Conservation (phyloP, 352 stramenopile species). For the Pythium phragmiticola region DNA sequence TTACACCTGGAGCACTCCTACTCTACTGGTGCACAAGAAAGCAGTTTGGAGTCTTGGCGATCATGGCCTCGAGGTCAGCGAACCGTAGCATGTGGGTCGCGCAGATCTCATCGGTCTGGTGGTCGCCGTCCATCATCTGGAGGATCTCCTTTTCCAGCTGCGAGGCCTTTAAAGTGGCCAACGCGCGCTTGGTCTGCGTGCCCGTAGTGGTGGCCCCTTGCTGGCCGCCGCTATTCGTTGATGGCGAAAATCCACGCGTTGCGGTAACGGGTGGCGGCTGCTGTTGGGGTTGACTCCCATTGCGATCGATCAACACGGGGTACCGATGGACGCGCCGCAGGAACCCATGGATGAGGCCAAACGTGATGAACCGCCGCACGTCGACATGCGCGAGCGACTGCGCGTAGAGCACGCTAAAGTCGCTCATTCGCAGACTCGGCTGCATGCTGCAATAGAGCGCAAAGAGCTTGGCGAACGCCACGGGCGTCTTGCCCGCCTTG, state of each 20-base stretch:
- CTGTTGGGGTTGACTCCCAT: constrained; percentile 24
- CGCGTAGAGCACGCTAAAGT: constrained; percentile 79
- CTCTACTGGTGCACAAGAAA: constrained; percentile 70
- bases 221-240: constrained; percentile 2
- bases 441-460: constrained; percentile 86
- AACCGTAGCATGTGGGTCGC: constrained; percentile 69
- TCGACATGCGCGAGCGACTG: constrained; percentile 73
- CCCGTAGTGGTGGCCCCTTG: background rate
- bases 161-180: constrained; percentile 38
- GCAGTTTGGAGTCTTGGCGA: constrained; percentile 66
- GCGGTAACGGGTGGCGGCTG: constrained; percentile 30
- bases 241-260: constrained; percentile 18
- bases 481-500: constrained; percentile 55
- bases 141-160: constrained; percentile 75
- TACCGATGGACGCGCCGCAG: constrained; percentile 84
- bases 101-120: constrained; percentile 87
- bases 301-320: constrained; percentile 63
- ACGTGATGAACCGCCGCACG: constrained; percentile 82
- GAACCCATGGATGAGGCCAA: constrained; percentile 86
- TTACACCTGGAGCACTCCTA: no score
- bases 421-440: constrained; percentile 76
- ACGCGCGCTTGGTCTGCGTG: constrained; percentile 40
- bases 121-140: constrained; percentile 77
- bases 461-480: constrained; percentile 79
- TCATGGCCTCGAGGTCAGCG: constrained; percentile 58